Base-by-base conservation (phyloP, 805 yeast species). In the Pichia membranifaciens region DNA sequence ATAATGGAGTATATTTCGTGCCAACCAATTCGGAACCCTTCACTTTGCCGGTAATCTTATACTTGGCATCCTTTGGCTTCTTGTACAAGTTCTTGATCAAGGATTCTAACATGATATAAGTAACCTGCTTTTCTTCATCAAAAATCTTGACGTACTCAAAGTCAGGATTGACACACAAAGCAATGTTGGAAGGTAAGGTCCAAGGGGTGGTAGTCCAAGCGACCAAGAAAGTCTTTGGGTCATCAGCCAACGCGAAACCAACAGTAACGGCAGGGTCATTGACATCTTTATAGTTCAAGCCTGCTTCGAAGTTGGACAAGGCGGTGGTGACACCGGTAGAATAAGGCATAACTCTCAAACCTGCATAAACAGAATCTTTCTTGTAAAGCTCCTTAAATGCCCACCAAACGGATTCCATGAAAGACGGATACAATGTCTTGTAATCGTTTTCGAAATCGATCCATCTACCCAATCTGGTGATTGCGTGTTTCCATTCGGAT, bases 131-230 rank as follows among this genome's bases (percentile, higher is more conserved):
- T 54, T 81, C 88, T 71, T 91, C 97, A 65, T 93, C 97, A 58
- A 73, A 82, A 54, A 93, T 87, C 74, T 93, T 95, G 58, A 86
- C 85, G 62, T 93, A 93, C 70, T 89, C 97, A 53, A 88, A 81
- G 10, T 81, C 78, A 45, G 96, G 95, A 71, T 93, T 79, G 39
- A 93, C 98, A 62, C 96, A 90, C 52, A 93, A 76, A 13, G 90
- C 91, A 65, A 93, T 70, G 67, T 93, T 91, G 25, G 96, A 86
- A 37, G 99, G 99, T 63, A 93, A 75, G 43, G 99, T 95, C 99
- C 99, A 93, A 45, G 99, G 99, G 22, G 99, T 93, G 51, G 99
- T 93, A 39, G 99, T 93, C 99, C 99, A 93, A 9, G 98, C 98
- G 35, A 93, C 90, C 55, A 93, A 73, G 55, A 78, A 73, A 45